Evolutionary conservation across 495 filamentous ascomycete species (phyloP).

Genomic region (Annulohypoxylon bovei): DNA sequence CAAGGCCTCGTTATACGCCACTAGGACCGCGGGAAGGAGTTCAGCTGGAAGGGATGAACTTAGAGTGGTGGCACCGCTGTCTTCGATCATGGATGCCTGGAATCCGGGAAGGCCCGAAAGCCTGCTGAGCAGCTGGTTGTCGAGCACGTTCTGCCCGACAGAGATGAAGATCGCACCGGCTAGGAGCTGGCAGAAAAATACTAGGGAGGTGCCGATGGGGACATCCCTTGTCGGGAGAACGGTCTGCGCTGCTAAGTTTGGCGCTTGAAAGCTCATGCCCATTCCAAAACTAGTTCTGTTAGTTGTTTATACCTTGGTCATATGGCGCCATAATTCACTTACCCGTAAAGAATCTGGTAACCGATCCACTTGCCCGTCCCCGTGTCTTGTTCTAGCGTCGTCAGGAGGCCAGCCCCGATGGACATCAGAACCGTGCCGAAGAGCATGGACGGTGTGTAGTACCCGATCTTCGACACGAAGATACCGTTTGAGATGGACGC

Average conservation of each 20-base stretch:
- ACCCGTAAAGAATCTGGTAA: slow-evolving; percentile 71
- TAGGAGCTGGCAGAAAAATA: slow-evolving; percentile 72
- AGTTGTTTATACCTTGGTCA: background rate
- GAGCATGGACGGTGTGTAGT: slow-evolving; percentile 71
- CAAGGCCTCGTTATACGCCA: slow-evolving; percentile 75
- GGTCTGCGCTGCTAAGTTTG: slow-evolving; percentile 70
- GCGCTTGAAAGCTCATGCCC: slow-evolving; percentile 51
- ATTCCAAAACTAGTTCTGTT: slow-evolving; percentile 48
- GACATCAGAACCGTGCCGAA: slow-evolving; percentile 62
- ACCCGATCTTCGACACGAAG: slow-evolving; percentile 60
- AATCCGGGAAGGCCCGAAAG: slow-evolving; percentile 59
- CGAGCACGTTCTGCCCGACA: slow-evolving; percentile 69
- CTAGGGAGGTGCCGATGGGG: slow-evolving; percentile 72
- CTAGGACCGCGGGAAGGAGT: slow-evolving; percentile 60
- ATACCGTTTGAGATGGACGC: slow-evolving; percentile 55
- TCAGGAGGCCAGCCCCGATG: slow-evolving; percentile 71
- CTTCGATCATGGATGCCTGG: slow-evolving; percentile 57
- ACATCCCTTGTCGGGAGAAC: slow-evolving; percentile 70
- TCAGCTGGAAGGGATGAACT: slow-evolving; percentile 58
- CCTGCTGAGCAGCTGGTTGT: slow-evolving; percentile 60
- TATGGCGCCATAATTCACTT: slow-evolving; percentile 42
- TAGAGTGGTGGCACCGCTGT: slow-evolving; percentile 72
- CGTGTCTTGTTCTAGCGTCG: slow-evolving; percentile 65
- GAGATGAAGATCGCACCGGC: slow-evolving; percentile 71
- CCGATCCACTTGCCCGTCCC: slow-evolving; percentile 69